Evolutionary conservation across 768 basidiomycete genomes (phyloP).

Genomic region (Leccinum fibrillosum): DNA sequence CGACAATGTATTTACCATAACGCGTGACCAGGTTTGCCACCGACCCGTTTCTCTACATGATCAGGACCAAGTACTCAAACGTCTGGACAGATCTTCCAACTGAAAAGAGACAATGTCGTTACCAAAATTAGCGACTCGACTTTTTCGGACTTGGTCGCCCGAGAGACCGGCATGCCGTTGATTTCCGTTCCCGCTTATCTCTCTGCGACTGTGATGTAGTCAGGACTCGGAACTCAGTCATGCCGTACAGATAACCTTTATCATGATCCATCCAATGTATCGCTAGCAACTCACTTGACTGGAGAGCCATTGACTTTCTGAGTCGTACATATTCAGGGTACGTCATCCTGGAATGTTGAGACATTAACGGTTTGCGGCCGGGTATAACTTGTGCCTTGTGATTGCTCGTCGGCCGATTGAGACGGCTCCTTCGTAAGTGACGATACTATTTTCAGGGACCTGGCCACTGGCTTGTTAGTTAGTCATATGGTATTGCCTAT

Average conservation of each 20-base stretch:
- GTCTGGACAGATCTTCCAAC: slow-evolving; percentile 53
- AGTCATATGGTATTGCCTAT: neutral
- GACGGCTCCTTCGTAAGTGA: neutral
- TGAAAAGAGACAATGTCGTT: slow-evolving; percentile 57
- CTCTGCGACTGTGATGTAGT: neutral
- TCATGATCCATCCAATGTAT: no score
- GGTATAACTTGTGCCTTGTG: no score
- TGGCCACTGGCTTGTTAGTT: neutral
- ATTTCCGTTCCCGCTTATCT: slow-evolving; percentile 55
- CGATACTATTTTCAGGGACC: neutral
- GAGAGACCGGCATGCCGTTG: slow-evolving; percentile 37
- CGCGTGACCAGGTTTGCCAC: slow-evolving; percentile 56
- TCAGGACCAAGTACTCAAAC: neutral
- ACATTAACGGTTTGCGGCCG: no score
- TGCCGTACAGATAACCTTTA: no score
- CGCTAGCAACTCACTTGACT: no score
- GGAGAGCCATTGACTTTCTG: no score
- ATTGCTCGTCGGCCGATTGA: no score
- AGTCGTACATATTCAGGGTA: no score
- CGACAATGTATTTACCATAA: slow-evolving; percentile 62
- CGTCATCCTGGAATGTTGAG: no score
- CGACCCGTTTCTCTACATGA: neutral
- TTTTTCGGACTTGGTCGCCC: slow-evolving; percentile 36
- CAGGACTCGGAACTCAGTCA: no score
- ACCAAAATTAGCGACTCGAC: slow-evolving; percentile 28